phyloP scores from a whole-genome alignment of 768 basidiomycete species.

The Mycena latifolia region DNA sequence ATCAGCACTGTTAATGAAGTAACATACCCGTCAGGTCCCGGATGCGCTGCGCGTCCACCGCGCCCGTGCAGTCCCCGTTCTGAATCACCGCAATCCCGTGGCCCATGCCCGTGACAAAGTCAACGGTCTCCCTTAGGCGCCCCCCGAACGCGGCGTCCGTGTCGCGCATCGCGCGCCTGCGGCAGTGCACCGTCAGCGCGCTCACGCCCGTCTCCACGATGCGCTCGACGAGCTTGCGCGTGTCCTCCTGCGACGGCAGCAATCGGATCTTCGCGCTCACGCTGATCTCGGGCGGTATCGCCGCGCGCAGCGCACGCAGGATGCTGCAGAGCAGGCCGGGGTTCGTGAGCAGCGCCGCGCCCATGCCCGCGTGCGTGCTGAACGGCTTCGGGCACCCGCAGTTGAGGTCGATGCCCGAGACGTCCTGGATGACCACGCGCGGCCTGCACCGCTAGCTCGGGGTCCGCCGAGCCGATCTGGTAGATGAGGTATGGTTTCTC shows the following conservation, averaged over 20 bases:
- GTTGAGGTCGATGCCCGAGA: constrained; percentile 96
- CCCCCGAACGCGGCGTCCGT: constrained; percentile 83
- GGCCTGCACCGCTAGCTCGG: constrained; percentile 92
- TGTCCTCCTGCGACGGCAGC: constrained; percentile 88
- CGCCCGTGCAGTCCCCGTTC: constrained; percentile 92
- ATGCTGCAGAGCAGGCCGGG: constrained; percentile 94
- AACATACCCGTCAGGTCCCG: constrained; percentile 77
- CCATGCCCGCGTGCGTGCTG: constrained; percentile 95
- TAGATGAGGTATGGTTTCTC: constrained; percentile 96
- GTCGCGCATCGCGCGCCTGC: constrained; percentile 92
- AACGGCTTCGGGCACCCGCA: constrained; percentile 99
- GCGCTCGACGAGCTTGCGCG: constrained; percentile 88
- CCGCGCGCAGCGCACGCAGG: constrained; percentile 79
- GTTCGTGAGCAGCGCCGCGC: constrained; percentile 92
- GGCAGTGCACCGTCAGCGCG: constrained; percentile 93
- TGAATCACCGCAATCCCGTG: constrained; percentile 89
- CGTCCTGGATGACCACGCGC: constrained; percentile 90
- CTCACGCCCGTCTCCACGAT: constrained; percentile 91
- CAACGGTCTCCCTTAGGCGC: constrained; percentile 86
- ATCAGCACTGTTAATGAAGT: not conserved
- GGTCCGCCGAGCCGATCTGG: constrained; percentile 93
- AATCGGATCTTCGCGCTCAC: constrained; percentile 97
- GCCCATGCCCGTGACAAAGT: constrained; percentile 81
- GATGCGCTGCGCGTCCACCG: constrained; percentile 83
- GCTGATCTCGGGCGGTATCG: constrained; percentile 81